These are phyloP conservation scores for Colletotrichum spinosum DNA, from an alignment of 2,329 filamentous ascomycete genomes.

Conservation along the genomic window DNA sequence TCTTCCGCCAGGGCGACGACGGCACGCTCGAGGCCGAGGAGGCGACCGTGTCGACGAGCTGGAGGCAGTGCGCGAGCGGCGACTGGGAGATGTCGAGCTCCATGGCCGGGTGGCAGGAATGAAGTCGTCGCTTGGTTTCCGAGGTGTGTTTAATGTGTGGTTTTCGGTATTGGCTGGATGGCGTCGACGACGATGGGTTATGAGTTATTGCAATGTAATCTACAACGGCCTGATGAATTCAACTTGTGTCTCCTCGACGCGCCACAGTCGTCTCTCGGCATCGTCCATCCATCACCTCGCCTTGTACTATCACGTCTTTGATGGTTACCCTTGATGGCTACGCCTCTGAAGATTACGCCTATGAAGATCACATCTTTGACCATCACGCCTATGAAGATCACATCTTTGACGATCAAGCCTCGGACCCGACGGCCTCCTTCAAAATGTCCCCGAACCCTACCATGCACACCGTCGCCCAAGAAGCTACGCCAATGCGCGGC, in stretches of 20 bases:
- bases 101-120: slow-evolving; percentile 37
- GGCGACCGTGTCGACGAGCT: slow-evolving; percentile 45
- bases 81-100: slow-evolving; percentile 45
- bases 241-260: neutral
- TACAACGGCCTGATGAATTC: neutral
- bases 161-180: neutral
- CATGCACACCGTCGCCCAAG: slow-evolving; percentile 32
- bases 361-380: no score
- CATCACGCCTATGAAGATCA: no score
- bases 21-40: slow-evolving; percentile 44
- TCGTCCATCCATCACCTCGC: no score
- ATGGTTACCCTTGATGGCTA: no score
- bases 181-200: neutral
- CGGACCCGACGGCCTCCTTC: neutral
- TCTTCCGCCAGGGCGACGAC: slow-evolving; percentile 42
- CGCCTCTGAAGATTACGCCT: no score
- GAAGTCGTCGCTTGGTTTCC: no score
- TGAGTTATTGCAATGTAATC: neutral
- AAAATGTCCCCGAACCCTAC: slow-evolving; percentile 19
- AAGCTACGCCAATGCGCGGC: slow-evolving; percentile 17
- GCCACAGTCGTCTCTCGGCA: neutral
- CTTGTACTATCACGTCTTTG: no score
- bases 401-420: no score
- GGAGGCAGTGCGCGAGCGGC: slow-evolving; percentile 51
- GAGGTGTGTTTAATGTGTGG: neutral